Evolutionary conservation across 2,329 filamentous ascomycete species (phyloP).

Genomic region (Fusarium heterosporum): DNA sequence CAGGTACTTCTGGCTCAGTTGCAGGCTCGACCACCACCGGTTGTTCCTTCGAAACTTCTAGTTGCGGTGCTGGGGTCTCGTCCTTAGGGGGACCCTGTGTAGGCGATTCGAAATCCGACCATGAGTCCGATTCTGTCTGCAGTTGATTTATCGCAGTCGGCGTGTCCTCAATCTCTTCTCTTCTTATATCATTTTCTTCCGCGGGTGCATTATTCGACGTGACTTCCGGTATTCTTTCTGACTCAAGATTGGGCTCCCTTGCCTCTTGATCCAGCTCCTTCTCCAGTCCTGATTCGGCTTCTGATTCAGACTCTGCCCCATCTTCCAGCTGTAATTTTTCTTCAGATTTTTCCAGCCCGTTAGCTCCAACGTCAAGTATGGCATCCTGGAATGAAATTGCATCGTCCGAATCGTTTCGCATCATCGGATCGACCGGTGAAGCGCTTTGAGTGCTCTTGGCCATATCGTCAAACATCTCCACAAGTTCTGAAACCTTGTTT

Average conservation of each 20-base stretch:
- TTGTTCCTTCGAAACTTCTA: not conserved
- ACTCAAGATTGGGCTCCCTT: not conserved
- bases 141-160: not conserved
- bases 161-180: not conserved
- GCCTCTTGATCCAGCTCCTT: not conserved
- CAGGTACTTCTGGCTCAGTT: not conserved
- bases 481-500: slow-evolving; percentile 64
- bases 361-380: slow-evolving; percentile 1
- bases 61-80: not conserved
- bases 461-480: slow-evolving; percentile 63
- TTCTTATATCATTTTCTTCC: slow-evolving; percentile 1
- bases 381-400: slow-evolving; percentile 14
- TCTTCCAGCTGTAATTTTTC: not conserved
- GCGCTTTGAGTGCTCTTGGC: slow-evolving; percentile 41
- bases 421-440: slow-evolving; percentile 40
- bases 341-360: not conserved
- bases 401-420: slow-evolving; percentile 26
- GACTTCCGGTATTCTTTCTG: slow-evolving; percentile 1
- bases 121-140: slow-evolving; percentile 28
- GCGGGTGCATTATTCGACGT: slow-evolving; percentile 3
- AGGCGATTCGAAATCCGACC: slow-evolving; percentile 39
- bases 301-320: not conserved
- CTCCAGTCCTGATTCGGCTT: not conserved
- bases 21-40: not conserved
- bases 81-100: slow-evolving; percentile 13